Evolutionary conservation across 140 eudicot species (phyloP), one percentile per base, ranked within the genome.

Genomic region (Eryngium alpinum): DNA sequence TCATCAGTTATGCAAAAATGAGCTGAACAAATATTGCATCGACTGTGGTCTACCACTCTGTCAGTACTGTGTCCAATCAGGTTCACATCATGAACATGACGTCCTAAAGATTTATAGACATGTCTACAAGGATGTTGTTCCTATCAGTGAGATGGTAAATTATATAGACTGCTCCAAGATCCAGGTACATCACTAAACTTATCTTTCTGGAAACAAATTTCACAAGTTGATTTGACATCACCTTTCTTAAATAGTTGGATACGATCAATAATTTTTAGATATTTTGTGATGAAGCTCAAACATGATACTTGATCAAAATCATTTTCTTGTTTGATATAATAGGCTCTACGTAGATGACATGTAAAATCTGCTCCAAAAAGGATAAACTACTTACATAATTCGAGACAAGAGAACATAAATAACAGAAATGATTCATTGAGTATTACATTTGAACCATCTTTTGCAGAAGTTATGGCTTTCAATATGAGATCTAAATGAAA

Each of bases 41-140:
- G 72, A 84, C 15, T 90, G 92, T 50, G 56, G 85, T 24, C 27
- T 25, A 76, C 67, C 92, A 25, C 77, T 72, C 46, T 90, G 95
- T 85, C 81, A 72, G 76, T 83, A 83, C 24, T 92, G 97, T 79
- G 14, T 89, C 29, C 18, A 84, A 19, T 44, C 62, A 57, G 91
- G 76, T 13, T 6, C 25, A 25, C 97, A 92, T 80, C 14, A 9
- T 3, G 79, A 78, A 50, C 97, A 90, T 71, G 71, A 77, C 31
- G 38, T 85, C 12, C 76, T 92, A 27, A 89, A 83, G 29, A 79
- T 92, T 12, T 90, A 89, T 81, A 81, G 91, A 27, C 93, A 87
- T 72, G 88, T 87, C 38, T 84, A 85, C 80, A 86, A 84, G 79
- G 93, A 86, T 67, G 96, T 88, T 14, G 96, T 90, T 12, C 84